Evolutionary conservation across 2,329 filamentous ascomycete species (phyloP), one percentile per base, ranked within the genome.

Genomic region (Diaporthe sp.): DNA sequence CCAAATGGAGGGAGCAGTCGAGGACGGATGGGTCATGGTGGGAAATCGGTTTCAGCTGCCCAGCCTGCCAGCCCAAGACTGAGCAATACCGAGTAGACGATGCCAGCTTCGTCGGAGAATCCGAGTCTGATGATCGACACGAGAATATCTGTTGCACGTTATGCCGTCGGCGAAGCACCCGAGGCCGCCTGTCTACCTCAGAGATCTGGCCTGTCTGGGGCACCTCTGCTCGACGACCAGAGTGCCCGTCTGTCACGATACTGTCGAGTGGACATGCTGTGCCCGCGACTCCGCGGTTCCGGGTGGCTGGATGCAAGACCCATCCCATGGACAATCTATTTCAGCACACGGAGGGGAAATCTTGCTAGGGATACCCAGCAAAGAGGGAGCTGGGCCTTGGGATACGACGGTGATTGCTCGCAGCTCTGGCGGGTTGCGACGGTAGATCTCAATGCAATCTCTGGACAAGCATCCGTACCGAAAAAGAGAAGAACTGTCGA

Each of bases 361-460:
- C 30, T 19, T 53, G 63, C 32, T 9, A 22, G 22, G 22, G 22
- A 4, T 4, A 8, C 17, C 47, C 37, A 35, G 39, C 12, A 22
- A 27, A 17, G 63, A 25, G 30, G 8, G 44, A 68, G 63, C 63
- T 53, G 63, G 37, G 25, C 63, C 32, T 32, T 53, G 15, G 63
- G 37, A 68, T 53, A 53, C 47, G 63, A 68, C 47, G 19, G 32
- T 66, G 44, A 51, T 25, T 25, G 63, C 63, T 51, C 63, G 63
- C 30, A 66, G 22, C 13, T 51, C 44, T 66, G 44, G 30, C 63
- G 63, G 63, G 63, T 68, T 68, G 63, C 63, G 47, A 68, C 63
- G 47, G 47, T 68, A 39, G 63, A 68, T 68, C 63, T 68, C n/a
- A 39, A 68, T 68, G 63, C 44, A 66, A 66, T 51, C 63, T 51